phyloP scores from a whole-genome alignment of 495 filamentous ascomycete genomes.

The Aspergillus affinis region DNA sequence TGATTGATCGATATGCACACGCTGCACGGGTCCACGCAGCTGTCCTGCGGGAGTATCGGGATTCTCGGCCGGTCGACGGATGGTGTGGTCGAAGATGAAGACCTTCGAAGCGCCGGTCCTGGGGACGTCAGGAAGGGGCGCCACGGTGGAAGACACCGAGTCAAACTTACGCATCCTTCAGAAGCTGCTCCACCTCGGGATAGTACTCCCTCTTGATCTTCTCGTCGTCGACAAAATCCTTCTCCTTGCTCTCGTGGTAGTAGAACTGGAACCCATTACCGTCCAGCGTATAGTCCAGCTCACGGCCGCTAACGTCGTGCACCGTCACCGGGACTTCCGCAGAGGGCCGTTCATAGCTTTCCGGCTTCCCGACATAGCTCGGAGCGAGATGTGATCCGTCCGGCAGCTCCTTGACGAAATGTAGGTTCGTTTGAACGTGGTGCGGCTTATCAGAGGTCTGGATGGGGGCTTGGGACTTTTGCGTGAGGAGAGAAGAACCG shows the following conservation, averaged over 20 bases:
- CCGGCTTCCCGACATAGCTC: slow-evolving; percentile 46
- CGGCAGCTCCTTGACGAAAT: slow-evolving; percentile 59
- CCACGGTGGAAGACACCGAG: background rate
- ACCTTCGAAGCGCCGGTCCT: slow-evolving; percentile 56
- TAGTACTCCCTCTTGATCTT: slow-evolving; percentile 67
- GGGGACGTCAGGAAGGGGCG: background rate
- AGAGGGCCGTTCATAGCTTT: slow-evolving; percentile 49
- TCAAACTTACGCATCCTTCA: slow-evolving; percentile 55
- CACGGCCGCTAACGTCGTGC: slow-evolving; percentile 50
- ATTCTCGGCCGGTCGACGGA: slow-evolving; percentile 54
- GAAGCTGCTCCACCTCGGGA: slow-evolving; percentile 62
- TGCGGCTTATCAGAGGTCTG: slow-evolving; percentile 29
- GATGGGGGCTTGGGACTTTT: slow-evolving; percentile 15
- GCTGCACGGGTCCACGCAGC: slow-evolving; percentile 61
- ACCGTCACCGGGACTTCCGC: slow-evolving; percentile 34
- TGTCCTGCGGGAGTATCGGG: slow-evolving; percentile 13
- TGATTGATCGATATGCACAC: slow-evolving; percentile 73
- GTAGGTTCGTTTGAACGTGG: slow-evolving; percentile 56
- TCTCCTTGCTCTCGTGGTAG: slow-evolving; percentile 48
- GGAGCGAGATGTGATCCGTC: slow-evolving; percentile 58
- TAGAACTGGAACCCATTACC: slow-evolving; percentile 50
- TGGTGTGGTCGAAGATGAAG: slow-evolving; percentile 76
- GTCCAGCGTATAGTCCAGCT: slow-evolving; percentile 50
- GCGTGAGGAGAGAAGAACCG: slow-evolving; percentile 13
- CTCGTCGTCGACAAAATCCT: slow-evolving; percentile 60